Evolutionary conservation across 805 yeast species (phyloP).

Genomic region (Yamadazyma laniorum): DNA sequence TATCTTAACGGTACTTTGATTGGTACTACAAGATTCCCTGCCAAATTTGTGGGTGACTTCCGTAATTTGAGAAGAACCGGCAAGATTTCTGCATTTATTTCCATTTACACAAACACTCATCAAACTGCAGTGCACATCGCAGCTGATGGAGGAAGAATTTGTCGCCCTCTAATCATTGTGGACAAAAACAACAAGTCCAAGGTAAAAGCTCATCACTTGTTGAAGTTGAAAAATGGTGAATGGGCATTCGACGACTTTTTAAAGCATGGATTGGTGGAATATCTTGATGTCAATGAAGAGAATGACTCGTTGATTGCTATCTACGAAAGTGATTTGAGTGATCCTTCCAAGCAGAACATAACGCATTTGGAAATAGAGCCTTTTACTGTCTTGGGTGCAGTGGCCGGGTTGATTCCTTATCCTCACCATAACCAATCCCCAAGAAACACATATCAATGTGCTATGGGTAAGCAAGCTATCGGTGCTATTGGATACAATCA

Average conservation of each 20-base stretch:
- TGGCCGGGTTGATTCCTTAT: slow-evolving; percentile 87
- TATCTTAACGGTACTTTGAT: slow-evolving; percentile 91
- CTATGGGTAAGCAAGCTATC: slow-evolving; percentile 99
- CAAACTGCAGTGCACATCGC: slow-evolving; percentile 95
- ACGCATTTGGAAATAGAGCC: slow-evolving; percentile 97
- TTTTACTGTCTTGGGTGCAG: slow-evolving; percentile 88
- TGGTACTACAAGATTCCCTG: slow-evolving; percentile 86
- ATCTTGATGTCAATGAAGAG: slow-evolving; percentile 95
- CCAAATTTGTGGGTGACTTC: slow-evolving; percentile 75
- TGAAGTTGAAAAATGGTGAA: slow-evolving; percentile 59
- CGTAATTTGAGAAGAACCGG: slow-evolving; percentile 82
- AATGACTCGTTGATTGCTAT: slow-evolving; percentile 91
- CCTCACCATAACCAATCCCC: slow-evolving; percentile 94
- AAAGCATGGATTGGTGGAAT: slow-evolving; percentile 83
- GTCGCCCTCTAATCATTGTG: slow-evolving; percentile 92
- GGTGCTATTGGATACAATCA: slow-evolving; percentile 99
- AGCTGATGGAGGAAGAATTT: slow-evolving; percentile 97
- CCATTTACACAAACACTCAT: slow-evolving; percentile 85
- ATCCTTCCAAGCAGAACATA: slow-evolving; percentile 48
- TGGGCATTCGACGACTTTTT: slow-evolving; percentile 92
- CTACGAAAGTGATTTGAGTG: slow-evolving; percentile 58
- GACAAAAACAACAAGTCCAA: slow-evolving; percentile 60
- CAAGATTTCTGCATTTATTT: slow-evolving; percentile 82
- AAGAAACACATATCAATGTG: slow-evolving; percentile 89
- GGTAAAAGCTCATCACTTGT: slow-evolving; percentile 71